phyloP scores from a whole-genome alignment of 805 yeast genomes.

The Candida quercuum region DNA sequence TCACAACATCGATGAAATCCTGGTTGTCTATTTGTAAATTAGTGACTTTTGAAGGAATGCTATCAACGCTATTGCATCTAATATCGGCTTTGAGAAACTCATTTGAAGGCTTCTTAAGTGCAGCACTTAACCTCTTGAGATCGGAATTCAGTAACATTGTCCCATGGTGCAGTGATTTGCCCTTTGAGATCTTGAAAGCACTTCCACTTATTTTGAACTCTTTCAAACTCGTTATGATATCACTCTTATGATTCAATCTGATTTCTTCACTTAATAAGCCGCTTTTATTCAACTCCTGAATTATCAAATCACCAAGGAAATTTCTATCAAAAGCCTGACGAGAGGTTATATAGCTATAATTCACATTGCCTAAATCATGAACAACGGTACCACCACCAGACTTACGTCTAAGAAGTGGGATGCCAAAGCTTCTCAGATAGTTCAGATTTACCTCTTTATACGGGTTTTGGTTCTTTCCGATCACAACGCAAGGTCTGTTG shows the following conservation, averaged over 20 bases:
- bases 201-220: conserved; percentile 80
- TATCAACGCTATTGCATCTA: conserved; percentile 47
- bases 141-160: conserved; percentile 80
- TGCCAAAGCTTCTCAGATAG: conserved; percentile 38
- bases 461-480: conserved; percentile 95
- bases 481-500: conserved; percentile 81
- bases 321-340: conserved; percentile 57
- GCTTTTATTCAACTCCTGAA: conserved; percentile 23
- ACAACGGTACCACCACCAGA: conserved; percentile 98
- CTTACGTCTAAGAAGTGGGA: conserved; percentile 71
- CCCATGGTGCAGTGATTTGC: conserved; percentile 90
- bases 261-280: conserved; percentile 23
- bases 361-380: conserved; percentile 86
- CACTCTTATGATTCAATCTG: conserved; percentile 70
- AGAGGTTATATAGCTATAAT: conserved; percentile 75
- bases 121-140: conserved; percentile 53
- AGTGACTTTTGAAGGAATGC: conserved; percentile 76
- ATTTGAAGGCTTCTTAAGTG: conserved; percentile 52
- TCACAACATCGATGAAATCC: conserved; percentile 36
- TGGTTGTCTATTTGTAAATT: conserved; percentile 48
- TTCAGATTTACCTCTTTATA: conserved; percentile 79
- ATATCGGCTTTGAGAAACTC: conserved; percentile 37
- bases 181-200: conserved; percentile 80
- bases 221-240: conserved; percentile 47
- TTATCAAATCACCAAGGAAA: conserved; percentile 31